Evolutionary conservation across 2,329 filamentous ascomycete genomes (phyloP).

Genomic region (Davidsoniella eucalypti): DNA sequence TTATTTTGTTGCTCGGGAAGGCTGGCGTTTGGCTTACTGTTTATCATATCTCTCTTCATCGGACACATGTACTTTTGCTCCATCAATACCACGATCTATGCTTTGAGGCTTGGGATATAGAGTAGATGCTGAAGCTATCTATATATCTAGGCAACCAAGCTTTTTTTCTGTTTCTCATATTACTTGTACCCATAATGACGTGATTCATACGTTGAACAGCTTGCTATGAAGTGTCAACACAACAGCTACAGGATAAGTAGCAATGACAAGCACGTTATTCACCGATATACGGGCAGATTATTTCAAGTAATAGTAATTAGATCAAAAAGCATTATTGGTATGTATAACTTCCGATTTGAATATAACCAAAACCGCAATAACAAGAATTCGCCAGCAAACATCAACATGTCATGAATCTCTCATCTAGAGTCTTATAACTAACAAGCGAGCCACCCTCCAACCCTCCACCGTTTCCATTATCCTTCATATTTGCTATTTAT

Average conservation of each 20-base stretch:
- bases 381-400: too few species aligned
- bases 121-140: not conserved
- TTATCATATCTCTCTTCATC: conserved; percentile 11
- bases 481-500: not conserved
- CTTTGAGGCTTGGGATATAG: conserved; percentile 6
- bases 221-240: too few species aligned
- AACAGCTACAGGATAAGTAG: too few species aligned
- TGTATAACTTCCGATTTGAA: too few species aligned
- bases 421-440: not conserved
- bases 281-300: too few species aligned
- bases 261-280: too few species aligned
- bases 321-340: too few species aligned
- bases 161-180: not conserved
- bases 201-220: too few species aligned
- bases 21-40: conserved; percentile 14
- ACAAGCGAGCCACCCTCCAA: not conserved
- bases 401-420: too few species aligned
- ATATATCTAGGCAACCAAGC: not conserved
- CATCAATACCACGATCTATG: conserved; percentile 9
- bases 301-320: too few species aligned
- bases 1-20: conserved; percentile 13
- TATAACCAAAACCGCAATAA: too few species aligned
- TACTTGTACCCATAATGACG: not conserved
- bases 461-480: not conserved
- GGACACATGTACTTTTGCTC: conserved; percentile 11